These are phyloP conservation scores for Candida neerlandica DNA, from an alignment of 1,139 yeast genomes.

Conservation along the genomic window DNA sequence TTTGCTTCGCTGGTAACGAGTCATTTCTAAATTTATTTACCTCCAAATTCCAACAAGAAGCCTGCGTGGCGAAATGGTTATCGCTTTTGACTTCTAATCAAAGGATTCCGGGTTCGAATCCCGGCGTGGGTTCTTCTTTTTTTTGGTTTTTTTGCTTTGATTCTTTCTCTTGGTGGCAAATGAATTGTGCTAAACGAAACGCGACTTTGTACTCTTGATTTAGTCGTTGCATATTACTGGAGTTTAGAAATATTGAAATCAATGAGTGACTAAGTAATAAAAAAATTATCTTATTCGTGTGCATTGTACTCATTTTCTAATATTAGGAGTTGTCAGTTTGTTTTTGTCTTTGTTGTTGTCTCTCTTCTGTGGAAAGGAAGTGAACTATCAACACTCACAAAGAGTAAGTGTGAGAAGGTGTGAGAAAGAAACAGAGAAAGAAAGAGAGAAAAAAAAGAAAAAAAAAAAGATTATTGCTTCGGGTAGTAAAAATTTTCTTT, in stretches of 20 bases:
- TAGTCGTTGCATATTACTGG: too few relatives aligned
- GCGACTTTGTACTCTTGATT: too few relatives aligned
- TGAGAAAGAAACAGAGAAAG: background rate
- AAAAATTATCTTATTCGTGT: too few relatives aligned
- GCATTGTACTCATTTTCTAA: background rate
- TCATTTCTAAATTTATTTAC: background rate
- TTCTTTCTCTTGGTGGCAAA: too few relatives aligned
- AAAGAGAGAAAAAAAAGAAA: background rate
- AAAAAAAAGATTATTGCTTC: background rate
- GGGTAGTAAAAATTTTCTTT: background rate
- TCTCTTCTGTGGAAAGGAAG: background rate
- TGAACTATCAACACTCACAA: background rate
- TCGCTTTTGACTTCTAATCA: slow-evolving; percentile 4
- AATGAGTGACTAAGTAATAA: too few relatives aligned
- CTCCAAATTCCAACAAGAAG: background rate
- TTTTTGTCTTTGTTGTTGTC: too few relatives aligned
- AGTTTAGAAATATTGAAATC: too few relatives aligned
- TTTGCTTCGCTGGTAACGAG: too few relatives aligned
- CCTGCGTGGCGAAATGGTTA: slow-evolving; percentile 1
- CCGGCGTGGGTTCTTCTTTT: background rate
- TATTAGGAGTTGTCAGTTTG: background rate
- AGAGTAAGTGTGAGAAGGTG: background rate
- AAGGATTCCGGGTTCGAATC: slow-evolving; percentile 4
- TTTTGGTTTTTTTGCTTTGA: background rate
- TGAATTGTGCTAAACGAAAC: too few relatives aligned